Conservation (phyloP, 2,329 filamentous ascomycete genomes). For the Penicillium italicum region DNA sequence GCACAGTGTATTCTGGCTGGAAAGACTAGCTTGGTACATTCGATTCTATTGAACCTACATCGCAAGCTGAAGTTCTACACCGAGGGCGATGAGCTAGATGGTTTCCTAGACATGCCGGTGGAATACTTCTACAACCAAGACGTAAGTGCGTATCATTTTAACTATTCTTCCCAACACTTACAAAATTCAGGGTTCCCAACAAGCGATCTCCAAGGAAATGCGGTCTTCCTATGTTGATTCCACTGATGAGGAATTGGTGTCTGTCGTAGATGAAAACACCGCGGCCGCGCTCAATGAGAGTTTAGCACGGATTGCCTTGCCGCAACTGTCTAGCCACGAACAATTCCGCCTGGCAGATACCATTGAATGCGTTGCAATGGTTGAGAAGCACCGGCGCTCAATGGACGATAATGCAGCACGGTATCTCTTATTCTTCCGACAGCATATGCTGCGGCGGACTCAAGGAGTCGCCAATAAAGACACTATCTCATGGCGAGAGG, state of each 20-base stretch:
- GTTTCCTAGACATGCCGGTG: slow-evolving; percentile 62
- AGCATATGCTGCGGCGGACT: slow-evolving; percentile 68
- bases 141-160: slow-evolving; percentile 32
- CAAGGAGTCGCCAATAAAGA: slow-evolving; percentile 61
- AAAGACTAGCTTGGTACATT: slow-evolving; percentile 67
- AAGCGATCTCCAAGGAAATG: slow-evolving; percentile 47
- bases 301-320: slow-evolving; percentile 68
- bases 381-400: slow-evolving; percentile 81
- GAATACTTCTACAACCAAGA: slow-evolving; percentile 49
- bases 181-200: slow-evolving; percentile 34
- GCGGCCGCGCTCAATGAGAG: slow-evolving; percentile 70
- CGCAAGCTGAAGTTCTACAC: slow-evolving; percentile 77
- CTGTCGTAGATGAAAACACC: slow-evolving; percentile 66
- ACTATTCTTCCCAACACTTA: slow-evolving; percentile 16
- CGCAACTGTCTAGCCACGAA: slow-evolving; percentile 77
- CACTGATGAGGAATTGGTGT: slow-evolving; percentile 52
- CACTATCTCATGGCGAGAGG: slow-evolving; percentile 54
- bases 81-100: slow-evolving; percentile 75
- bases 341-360: slow-evolving; percentile 83
- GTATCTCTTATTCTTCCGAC: slow-evolving; percentile 82
- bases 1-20: slow-evolving; percentile 82
- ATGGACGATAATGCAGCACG: slow-evolving; percentile 87
- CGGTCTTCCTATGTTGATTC: slow-evolving; percentile 53
- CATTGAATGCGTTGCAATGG: slow-evolving; percentile 75
- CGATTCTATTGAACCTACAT: slow-evolving; percentile 68